Evolutionary conservation across 306 rosid genomes (phyloP).

Genomic region (Cicer arietinum): DNA sequence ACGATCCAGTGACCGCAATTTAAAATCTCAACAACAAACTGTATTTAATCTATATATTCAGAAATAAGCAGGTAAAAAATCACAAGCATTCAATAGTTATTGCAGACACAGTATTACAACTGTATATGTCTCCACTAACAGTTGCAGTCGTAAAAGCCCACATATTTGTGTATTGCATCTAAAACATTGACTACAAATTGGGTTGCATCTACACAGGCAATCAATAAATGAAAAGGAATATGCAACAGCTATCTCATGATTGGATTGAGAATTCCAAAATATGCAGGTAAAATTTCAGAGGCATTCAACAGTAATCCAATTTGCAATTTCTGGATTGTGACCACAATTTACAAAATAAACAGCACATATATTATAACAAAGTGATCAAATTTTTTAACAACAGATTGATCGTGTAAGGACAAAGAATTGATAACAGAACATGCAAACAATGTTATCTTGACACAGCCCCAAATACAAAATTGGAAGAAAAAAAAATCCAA

Average conservation of each 20-base stretch:
- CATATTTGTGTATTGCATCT: too few relatives aligned
- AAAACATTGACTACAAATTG: not conserved
- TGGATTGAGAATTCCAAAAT: not conserved
- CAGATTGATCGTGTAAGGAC: not conserved
- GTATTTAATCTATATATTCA: not conserved
- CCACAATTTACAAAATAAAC: not conserved
- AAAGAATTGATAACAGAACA: not conserved
- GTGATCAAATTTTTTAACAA: not conserved
- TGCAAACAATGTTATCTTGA: not conserved
- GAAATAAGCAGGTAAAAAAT: too few relatives aligned
- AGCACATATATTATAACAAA: not conserved
- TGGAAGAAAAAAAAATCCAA: too few relatives aligned
- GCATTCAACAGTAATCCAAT: not conserved
- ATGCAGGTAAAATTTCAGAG: not conserved
- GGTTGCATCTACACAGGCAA: not conserved
- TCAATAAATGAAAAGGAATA: constrained; percentile 2
- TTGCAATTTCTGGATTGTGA: not conserved
- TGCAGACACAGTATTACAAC: too few relatives aligned
- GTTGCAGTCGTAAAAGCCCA: too few relatives aligned
- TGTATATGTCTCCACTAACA: too few relatives aligned
- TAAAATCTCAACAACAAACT: not conserved
- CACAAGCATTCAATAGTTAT: too few relatives aligned
- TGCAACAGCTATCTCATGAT: constrained; percentile 3
- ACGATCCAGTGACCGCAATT: not conserved
- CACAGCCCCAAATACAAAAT: constrained; percentile 5